Conservation (phyloP, 305 asterid species). For the Solanum hybrid region DNA sequence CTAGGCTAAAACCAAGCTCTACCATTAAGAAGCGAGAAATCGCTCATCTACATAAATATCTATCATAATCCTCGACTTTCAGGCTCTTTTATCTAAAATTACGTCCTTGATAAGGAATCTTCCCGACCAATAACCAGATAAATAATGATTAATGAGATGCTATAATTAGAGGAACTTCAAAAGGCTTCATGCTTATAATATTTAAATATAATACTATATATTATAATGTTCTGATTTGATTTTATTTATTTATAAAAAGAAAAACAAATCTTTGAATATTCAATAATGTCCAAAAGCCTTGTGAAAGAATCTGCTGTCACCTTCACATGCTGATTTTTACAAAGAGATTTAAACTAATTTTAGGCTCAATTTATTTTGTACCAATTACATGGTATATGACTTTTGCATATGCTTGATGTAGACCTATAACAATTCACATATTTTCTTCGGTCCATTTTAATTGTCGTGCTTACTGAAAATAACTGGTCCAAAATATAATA, state of each 20-base stretch:
- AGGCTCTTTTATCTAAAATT: not conserved
- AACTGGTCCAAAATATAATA: not conserved
- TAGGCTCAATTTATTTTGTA: not conserved
- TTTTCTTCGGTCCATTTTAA: not conserved
- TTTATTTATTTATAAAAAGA: too few species aligned
- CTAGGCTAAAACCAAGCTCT: not conserved
- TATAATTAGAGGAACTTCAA: not conserved
- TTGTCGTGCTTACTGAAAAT: not conserved
- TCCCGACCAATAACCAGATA: not conserved
- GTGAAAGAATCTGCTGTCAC: not conserved
- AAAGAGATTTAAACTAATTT: not conserved
- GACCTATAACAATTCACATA: not conserved
- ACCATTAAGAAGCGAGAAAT: not conserved
- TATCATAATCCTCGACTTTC: not conserved
- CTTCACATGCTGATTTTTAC: not conserved
- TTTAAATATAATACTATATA: not conserved
- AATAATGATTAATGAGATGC: not conserved
- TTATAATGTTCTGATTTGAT: not conserved
- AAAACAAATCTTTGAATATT: not conserved
- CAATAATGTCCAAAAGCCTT: not conserved
- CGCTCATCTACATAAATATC: not conserved
- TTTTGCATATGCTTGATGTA: not conserved
- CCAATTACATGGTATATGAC: not conserved
- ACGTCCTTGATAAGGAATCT: not conserved
- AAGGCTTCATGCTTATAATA: not conserved